A percentile compares a stretch with the other conserved stretches of the same genome.
Evolutionary conservation across 345 rosid species (phyloP).

Genomic region (Diplotaxis tenuifolia): DNA sequence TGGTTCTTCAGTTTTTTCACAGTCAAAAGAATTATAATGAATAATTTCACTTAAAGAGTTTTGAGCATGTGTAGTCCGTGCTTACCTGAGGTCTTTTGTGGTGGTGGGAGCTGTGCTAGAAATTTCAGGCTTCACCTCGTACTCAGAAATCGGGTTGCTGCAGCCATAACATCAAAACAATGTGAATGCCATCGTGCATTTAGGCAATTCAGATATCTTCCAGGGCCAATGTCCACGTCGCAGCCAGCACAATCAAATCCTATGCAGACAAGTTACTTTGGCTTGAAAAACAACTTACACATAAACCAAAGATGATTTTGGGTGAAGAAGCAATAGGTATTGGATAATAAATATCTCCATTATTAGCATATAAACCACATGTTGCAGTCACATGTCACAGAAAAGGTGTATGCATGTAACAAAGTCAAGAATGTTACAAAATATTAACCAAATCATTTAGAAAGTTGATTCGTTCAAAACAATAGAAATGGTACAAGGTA

Average conservation of each 20-base stretch:
- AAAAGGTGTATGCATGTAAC: too few relatives aligned
- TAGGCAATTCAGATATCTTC: slow-evolving; percentile 78
- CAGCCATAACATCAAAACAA: slow-evolving; percentile 88
- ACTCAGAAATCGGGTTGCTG: slow-evolving; percentile 76
- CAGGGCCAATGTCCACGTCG: slow-evolving; percentile 80
- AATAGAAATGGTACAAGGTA: too few relatives aligned
- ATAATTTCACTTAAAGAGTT: too few relatives aligned
- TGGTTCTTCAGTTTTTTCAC: too few relatives aligned
- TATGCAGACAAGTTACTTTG: slow-evolving; percentile 34
- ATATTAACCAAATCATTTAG: too few relatives aligned
- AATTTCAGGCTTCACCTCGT: slow-evolving; percentile 56
- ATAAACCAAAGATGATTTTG: background rate
- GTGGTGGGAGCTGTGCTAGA: background rate
- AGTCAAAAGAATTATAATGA: too few relatives aligned
- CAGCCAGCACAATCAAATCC: slow-evolving; percentile 98
- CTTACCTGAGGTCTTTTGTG: too few relatives aligned
- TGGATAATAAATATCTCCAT: slow-evolving; percentile 49
- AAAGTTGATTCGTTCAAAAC: too few relatives aligned
- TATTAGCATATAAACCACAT: slow-evolving; percentile 44
- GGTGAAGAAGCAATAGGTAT: slow-evolving; percentile 51
- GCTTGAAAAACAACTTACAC: background rate
- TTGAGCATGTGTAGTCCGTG: too few relatives aligned
- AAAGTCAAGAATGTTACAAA: too few relatives aligned
- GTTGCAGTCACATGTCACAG: too few relatives aligned
- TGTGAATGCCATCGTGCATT: slow-evolving; percentile 88